A percentile compares a stretch with the other conserved stretches of the same genome.
Evolutionary conservation across 2,329 filamentous ascomycete genomes (phyloP).

Genomic region (Colletotrichum liaoningense): DNA sequence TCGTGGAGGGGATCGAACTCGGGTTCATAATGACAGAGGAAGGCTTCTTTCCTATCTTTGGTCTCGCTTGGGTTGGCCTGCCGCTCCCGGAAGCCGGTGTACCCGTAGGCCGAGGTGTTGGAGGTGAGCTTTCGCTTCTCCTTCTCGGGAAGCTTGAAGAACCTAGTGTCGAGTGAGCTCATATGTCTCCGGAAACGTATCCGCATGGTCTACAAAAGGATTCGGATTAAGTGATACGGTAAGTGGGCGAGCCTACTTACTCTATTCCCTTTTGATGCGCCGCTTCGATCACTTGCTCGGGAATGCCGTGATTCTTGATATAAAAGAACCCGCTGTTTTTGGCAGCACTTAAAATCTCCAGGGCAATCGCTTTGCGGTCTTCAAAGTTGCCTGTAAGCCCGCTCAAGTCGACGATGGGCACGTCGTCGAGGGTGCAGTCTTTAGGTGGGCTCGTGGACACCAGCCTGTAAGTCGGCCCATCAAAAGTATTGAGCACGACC

Average conservation of each 20-base stretch:
- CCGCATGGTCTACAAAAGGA: slow-evolving; percentile 31
- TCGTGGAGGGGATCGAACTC: slow-evolving; percentile 49
- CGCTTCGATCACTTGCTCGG: slow-evolving; percentile 43
- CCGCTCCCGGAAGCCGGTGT: slow-evolving; percentile 27
- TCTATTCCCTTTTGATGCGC: slow-evolving; percentile 38
- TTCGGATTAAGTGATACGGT: slow-evolving; percentile 36
- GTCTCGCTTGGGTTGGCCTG: slow-evolving; percentile 41
- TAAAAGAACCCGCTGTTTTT: slow-evolving; percentile 60
- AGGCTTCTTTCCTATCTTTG: slow-evolving; percentile 43
- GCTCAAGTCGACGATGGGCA: slow-evolving; percentile 58
- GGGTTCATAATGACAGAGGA: slow-evolving; percentile 51
- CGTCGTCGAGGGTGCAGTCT: slow-evolving; percentile 53
- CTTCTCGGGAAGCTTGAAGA: slow-evolving; percentile 45
- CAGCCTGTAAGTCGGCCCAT: slow-evolving; percentile 25
- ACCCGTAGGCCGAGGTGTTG: slow-evolving; percentile 38
- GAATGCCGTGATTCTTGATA: slow-evolving; percentile 56
- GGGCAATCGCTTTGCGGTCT: slow-evolving; percentile 50
- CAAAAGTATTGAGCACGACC: slow-evolving; percentile 21
- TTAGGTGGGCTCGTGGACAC: slow-evolving; percentile 45
- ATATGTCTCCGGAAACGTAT: not conserved
- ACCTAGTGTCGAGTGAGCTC: slow-evolving; percentile 39
- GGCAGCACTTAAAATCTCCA: slow-evolving; percentile 50
- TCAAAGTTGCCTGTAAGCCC: slow-evolving; percentile 47
- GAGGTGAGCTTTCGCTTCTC: slow-evolving; percentile 42
- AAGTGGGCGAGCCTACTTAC: slow-evolving; percentile 42